These are phyloP conservation scores for Kodamaea hsintzibuensis DNA, from an alignment of 805 yeast genomes.

Conservation along the genomic window DNA sequence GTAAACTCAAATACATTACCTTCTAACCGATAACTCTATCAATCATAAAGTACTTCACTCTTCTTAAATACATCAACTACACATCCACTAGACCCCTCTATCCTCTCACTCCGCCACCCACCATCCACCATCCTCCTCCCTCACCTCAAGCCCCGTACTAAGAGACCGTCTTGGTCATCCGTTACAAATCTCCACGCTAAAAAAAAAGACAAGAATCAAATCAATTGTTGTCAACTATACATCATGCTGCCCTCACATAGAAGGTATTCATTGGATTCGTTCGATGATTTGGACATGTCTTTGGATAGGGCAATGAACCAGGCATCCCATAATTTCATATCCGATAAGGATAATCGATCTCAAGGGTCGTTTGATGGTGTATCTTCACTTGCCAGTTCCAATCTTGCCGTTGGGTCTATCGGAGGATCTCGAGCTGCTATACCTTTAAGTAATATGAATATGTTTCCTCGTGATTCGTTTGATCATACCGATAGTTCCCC, in stretches of 20 bases:
- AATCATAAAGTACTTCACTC: too few relatives aligned
- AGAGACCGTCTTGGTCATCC: background rate
- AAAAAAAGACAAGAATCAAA: background rate
- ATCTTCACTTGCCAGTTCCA: conserved; percentile 19
- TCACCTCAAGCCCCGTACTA: too few relatives aligned
- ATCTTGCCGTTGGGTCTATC: background rate
- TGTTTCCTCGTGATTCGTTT: conserved; percentile 8
- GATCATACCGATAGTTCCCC: conserved; percentile 29
- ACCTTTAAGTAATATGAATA: conserved; percentile 29
- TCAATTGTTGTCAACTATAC: background rate
- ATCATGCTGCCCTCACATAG: conserved; percentile 1
- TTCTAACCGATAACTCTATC: too few relatives aligned
- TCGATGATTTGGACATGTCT: conserved; percentile 66
- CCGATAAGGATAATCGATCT: conserved; percentile 24
- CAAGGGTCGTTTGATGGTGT: conserved; percentile 25
- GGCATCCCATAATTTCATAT: conserved; percentile 42
- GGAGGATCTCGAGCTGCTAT: conserved; percentile 17
- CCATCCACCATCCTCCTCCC: background rate
- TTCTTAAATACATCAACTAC: too few relatives aligned
- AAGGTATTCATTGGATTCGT: conserved; percentile 28
- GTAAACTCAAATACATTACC: too few relatives aligned
- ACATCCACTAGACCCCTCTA: background rate
- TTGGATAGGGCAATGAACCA: conserved; percentile 64
- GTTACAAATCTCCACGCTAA: background rate
- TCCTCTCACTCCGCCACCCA: background rate